Percentiles rank a stretch among this genome's conserved stretches.
Conservation (phyloP, 305 asterid genomes). For the Fraxinus sp. region DNA sequence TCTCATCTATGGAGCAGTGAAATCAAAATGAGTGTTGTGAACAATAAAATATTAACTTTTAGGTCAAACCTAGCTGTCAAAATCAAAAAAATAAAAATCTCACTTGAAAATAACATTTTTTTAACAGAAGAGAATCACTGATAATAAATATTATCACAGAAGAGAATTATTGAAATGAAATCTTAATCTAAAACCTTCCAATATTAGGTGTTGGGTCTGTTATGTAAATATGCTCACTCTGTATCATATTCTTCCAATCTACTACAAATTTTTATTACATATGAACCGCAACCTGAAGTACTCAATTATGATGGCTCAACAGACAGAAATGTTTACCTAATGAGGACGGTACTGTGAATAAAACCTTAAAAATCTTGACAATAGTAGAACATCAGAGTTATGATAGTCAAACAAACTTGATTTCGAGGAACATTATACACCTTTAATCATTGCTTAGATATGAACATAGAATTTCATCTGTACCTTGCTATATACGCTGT, state of each 20-base stretch:
- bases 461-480: conserved; percentile 19
- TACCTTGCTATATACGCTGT: conserved; percentile 93
- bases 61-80: conserved; percentile 22
- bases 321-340: conserved; percentile 1
- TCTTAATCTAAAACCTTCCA: conserved; percentile 4
- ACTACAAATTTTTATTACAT: conserved; percentile 21
- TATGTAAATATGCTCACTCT: conserved; percentile 12
- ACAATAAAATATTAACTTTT: neutral
- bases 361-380: neutral
- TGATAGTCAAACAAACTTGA: conserved; percentile 2
- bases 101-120: conserved; percentile 15
- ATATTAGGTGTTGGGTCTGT: neutral
- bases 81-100: conserved; percentile 19
- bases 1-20: conserved; percentile 61
- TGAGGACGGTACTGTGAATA: neutral
- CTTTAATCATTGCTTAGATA: neutral
- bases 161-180: conserved; percentile 1
- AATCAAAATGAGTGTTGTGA: conserved; percentile 19
- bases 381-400: neutral
- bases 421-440: conserved; percentile 17
- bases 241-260: conserved; percentile 12
- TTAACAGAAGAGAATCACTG: conserved; percentile 20
- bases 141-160: conserved; percentile 8
- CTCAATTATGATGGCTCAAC: conserved; percentile 1
- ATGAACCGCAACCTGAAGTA: conserved; percentile 8